phyloP scores from a whole-genome alignment of 768 basidiomycete genomes.

The Auriculariales sp. region DNA sequence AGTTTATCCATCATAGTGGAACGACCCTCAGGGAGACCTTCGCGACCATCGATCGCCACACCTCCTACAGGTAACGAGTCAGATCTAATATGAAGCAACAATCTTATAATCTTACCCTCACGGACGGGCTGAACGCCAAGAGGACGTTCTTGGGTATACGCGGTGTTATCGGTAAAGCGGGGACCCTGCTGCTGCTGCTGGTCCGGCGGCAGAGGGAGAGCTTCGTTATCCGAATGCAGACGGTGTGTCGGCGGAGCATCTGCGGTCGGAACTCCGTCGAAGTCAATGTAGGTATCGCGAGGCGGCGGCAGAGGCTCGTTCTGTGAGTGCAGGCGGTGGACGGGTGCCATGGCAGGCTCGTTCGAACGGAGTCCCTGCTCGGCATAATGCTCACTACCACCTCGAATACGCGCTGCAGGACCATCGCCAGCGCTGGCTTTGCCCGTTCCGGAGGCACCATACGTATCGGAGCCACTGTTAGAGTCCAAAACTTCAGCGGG shows the following conservation, averaged over 20 bases:
- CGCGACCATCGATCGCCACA: conserved; percentile 19
- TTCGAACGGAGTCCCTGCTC: not conserved
- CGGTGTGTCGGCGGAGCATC: not conserved
- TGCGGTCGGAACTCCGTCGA: not conserved
- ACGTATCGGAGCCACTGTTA: too few relatives aligned
- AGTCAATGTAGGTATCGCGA: not conserved
- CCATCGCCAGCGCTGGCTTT: not conserved
- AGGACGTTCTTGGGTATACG: conserved; percentile 20
- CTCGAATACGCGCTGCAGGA: not conserved
- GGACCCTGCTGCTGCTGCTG: too few relatives aligned
- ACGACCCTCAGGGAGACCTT: conserved; percentile 23
- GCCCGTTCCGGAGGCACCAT: too few relatives aligned
- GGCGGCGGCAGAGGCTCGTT: not conserved
- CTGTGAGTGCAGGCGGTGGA: not conserved
- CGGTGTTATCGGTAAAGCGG: too few relatives aligned
- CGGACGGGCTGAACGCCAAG: conserved; percentile 22
- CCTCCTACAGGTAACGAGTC: conserved; percentile 14
- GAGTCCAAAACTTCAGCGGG: too few relatives aligned
- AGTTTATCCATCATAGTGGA: conserved; percentile 36
- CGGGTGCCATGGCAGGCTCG: not conserved
- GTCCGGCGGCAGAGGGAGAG: not conserved
- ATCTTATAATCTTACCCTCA: conserved; percentile 13
- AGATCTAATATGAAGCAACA: not conserved
- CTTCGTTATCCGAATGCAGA: not conserved
- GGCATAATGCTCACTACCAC: not conserved